Conservation (phyloP, 2,329 filamentous ascomycete species). For the Ceratocystis destructans region DNA sequence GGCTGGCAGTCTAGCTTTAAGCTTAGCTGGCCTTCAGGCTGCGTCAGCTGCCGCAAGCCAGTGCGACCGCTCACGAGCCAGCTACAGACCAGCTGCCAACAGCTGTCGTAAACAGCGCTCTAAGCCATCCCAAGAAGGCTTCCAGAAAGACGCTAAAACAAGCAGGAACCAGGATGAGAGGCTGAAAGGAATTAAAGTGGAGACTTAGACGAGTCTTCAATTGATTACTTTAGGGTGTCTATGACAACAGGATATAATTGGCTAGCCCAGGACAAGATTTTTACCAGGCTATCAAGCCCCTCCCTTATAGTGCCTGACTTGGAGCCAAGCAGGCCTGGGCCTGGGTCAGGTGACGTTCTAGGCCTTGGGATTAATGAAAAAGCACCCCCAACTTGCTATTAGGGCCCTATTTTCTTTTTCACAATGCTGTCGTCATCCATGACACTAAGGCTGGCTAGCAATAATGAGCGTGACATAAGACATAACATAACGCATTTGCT, state of each 20-base stretch:
- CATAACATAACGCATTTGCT: background rate
- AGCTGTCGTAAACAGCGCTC: background rate
- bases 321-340: background rate
- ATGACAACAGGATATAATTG: conserved; percentile 1
- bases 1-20: background rate
- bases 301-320: background rate
- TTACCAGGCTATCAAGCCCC: background rate
- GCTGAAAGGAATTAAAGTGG: background rate
- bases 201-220: background rate
- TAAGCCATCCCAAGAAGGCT: background rate
- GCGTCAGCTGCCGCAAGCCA: background rate
- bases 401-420: too few relatives aligned
- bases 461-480: background rate
- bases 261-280: background rate
- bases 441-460: background rate
- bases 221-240: background rate
- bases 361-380: too few relatives aligned
- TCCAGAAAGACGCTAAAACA: conserved; percentile 4
- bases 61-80: background rate
- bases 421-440: too few relatives aligned
- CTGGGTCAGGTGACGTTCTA: too few relatives aligned
- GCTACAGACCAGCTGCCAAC: too few relatives aligned
- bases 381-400: too few relatives aligned
- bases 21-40: too few relatives aligned
- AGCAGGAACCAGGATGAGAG: background rate